Evolutionary conservation across 306 rosid genomes (phyloP).

Genomic region (Sesbania bispinosa): DNA sequence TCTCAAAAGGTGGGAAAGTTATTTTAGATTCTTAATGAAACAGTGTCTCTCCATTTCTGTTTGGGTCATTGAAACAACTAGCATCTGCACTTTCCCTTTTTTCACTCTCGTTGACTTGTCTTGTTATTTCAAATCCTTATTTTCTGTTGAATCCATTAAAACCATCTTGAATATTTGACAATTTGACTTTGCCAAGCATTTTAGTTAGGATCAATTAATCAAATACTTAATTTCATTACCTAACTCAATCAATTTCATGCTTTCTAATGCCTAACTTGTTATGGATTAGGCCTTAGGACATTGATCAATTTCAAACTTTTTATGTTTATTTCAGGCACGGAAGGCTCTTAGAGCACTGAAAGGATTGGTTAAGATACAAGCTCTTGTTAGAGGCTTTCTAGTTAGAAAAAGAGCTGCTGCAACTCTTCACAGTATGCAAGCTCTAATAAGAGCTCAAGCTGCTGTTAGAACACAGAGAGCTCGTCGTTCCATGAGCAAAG

Average conservation of each 20-base stretch:
- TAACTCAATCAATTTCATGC: not conserved
- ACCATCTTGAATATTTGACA: constrained; percentile 18
- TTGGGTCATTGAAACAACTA: constrained; percentile 34
- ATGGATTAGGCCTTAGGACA: not conserved
- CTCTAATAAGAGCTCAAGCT: constrained; percentile 81
- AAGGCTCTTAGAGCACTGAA: constrained; percentile 85
- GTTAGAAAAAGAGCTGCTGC: constrained; percentile 89
- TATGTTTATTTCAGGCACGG: constrained; percentile 58
- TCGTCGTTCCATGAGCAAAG: constrained; percentile 76
- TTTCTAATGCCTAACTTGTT: not conserved
- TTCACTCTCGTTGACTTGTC: constrained; percentile 16
- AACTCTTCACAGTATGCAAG: constrained; percentile 93
- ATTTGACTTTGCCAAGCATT: not conserved
- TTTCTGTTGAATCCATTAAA: not conserved
- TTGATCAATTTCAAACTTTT: not conserved
- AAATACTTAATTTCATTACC: not conserved
- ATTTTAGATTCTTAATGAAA: constrained; percentile 45
- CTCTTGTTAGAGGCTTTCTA: constrained; percentile 83
- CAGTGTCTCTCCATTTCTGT: constrained; percentile 31
- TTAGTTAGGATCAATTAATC: too few species aligned
- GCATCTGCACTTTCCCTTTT: constrained; percentile 24
- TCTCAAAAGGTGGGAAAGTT: constrained; percentile 30
- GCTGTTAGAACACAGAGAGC: constrained; percentile 72
- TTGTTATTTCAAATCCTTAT: not conserved
- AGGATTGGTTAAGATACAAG: constrained; percentile 92